Percentiles rank a stretch among this genome's conserved stretches.
Conservation (phyloP, 2,329 filamentous ascomycete species). For the Sphaerulina vaccinii region DNA sequence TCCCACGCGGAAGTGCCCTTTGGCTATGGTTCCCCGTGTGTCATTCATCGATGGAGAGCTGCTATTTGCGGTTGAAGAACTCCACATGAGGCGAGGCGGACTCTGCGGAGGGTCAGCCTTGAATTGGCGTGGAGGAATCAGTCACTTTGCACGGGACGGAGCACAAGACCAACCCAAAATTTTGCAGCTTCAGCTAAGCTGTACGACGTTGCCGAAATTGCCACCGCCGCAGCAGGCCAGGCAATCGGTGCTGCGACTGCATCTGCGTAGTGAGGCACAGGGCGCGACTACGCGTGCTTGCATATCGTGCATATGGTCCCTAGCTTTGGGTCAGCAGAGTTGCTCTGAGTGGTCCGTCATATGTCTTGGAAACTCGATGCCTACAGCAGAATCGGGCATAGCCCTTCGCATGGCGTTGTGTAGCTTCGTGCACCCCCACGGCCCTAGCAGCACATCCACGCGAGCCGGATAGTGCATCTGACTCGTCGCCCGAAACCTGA, state of each 20-base stretch:
- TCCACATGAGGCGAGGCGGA: background rate
- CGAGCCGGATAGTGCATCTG: constrained; percentile 4
- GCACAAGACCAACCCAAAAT: constrained; percentile 15
- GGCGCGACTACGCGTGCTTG: constrained; percentile 6
- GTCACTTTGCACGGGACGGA: constrained; percentile 1
- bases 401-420: background rate
- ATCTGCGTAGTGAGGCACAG: background rate
- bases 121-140: constrained; percentile 16
- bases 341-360: constrained; percentile 13
- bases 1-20: constrained; percentile 18
- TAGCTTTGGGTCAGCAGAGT: constrained; percentile 8
- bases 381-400: background rate
- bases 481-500: constrained; percentile 1
- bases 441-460: background rate
- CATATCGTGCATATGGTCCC: constrained; percentile 1
- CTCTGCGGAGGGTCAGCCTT: constrained; percentile 6
- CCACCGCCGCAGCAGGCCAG: background rate
- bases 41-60: constrained; percentile 8
- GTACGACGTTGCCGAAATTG: constrained; percentile 8
- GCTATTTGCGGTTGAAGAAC: constrained; percentile 13
- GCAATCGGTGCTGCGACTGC: background rate
- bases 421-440: constrained; percentile 2
- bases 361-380: constrained; percentile 5
- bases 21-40: constrained; percentile 6
- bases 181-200: constrained; percentile 10